Evolutionary conservation across 371 early-diverging fungal genomes (phyloP), one percentile per base, ranked within the genome.

Genomic region (Mortierella sp.): DNA sequence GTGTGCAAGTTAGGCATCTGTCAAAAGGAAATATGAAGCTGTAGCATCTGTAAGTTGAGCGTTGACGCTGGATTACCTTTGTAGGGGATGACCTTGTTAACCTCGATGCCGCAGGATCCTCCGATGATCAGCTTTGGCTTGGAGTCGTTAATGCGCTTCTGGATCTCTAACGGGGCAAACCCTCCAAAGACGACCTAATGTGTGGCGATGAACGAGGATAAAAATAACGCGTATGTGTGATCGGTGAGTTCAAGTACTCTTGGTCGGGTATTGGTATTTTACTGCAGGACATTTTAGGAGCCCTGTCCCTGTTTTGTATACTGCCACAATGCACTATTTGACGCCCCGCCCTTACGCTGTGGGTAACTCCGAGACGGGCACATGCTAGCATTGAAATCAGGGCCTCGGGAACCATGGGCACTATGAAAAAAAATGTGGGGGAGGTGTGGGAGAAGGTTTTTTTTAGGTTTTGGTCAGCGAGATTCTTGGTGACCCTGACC

Each of bases 381-480:
- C 97, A 97, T 0, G 98, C 97, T 45, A 98, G 92, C 91, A 97
- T 94, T 3, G 93, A 92, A 74, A 96, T 90, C 31, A 94, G 91
- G 4, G 98, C 96, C 72, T 97, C 93, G 13, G 96, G 95, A 14
- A 95, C 91, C 94, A 96, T 96, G 14, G 97, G 96, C 94, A 95
- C 82, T 81, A 52, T 11, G 24, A 58, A 8, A 34, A 16, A 34
- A 31, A 16, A 53, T 53, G 55, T 53, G 55, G 55, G 31, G 55
- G 29, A 53, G 55, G n/a, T n/a, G n/a, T n/a, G n/a, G n/a, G n/a
- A n/a, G 29, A 53, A 26, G 55, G 29, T 53, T 53, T 53, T 13
- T 11, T 16, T 52, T 52, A 26, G 26, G 52, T 16, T 52, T 52
- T 11, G 26, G 52, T 29, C 13, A 53, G 55, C 16, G 26, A 16